Evolutionary conservation across 2,329 filamentous ascomycete genomes (phyloP).

Genomic region (Colletotrichum tropicicola): DNA sequence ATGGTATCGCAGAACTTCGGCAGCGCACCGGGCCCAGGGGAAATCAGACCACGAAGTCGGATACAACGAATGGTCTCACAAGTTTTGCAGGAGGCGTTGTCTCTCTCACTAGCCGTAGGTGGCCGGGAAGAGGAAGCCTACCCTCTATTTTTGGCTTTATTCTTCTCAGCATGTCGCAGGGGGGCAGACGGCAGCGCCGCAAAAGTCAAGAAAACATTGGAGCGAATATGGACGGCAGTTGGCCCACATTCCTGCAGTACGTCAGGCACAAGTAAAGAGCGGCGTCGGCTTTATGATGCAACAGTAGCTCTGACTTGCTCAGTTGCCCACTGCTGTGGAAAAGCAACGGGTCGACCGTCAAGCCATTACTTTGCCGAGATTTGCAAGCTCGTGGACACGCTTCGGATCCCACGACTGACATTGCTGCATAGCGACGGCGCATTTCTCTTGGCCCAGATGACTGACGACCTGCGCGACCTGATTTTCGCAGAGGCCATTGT

Average conservation of each 20-base stretch:
- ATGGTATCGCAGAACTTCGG: slow-evolving; percentile 26
- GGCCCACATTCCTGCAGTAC: neutral
- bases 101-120: neutral
- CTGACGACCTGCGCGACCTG: slow-evolving; percentile 61
- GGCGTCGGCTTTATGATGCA: slow-evolving; percentile 39
- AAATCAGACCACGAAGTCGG: neutral
- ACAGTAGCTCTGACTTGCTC: slow-evolving; percentile 52
- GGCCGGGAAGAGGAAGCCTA: neutral
- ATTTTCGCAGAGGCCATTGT: slow-evolving; percentile 57
- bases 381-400: slow-evolving; percentile 47
- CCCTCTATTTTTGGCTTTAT: slow-evolving; percentile 19
- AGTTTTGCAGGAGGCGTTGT: slow-evolving; percentile 19
- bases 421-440: slow-evolving; percentile 56
- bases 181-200: neutral
- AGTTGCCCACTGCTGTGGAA: slow-evolving; percentile 57
- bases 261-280: neutral
- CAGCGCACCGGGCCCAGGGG: neutral
- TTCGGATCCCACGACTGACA: slow-evolving; percentile 43
- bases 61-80: slow-evolving; percentile 4
- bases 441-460: slow-evolving; percentile 61
- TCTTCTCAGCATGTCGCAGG: neutral
- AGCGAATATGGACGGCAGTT: neutral
- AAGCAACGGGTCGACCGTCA: slow-evolving; percentile 47
- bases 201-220: neutral
- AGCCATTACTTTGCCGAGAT: slow-evolving; percentile 49